Evolutionary conservation across 495 filamentous ascomycete species (phyloP).

Genomic region (Umbilicaria muhlenbergii): DNA sequence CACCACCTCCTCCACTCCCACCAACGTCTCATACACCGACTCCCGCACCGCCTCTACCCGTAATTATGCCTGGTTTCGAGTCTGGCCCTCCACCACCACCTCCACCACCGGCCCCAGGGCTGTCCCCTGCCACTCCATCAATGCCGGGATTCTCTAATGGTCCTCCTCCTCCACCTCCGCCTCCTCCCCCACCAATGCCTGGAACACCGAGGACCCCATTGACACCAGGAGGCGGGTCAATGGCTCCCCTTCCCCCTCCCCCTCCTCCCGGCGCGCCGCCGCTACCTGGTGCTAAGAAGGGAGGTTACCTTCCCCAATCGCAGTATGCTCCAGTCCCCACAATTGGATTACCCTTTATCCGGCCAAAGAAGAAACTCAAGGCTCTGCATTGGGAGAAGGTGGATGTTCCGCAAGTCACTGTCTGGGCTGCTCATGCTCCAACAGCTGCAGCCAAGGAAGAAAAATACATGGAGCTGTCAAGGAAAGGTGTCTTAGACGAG

Average conservation of each 20-base stretch:
- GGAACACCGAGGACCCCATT: constrained; percentile 13
- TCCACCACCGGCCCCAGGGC: constrained; percentile 28
- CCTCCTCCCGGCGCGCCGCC: constrained; percentile 37
- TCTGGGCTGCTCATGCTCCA: constrained; percentile 81
- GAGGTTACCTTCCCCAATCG: constrained; percentile 32
- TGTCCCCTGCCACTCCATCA: constrained; percentile 16
- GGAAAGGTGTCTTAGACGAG: constrained; percentile 89
- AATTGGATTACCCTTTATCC: constrained; percentile 52
- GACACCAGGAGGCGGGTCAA: constrained; percentile 1
- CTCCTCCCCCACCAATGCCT: constrained; percentile 26
- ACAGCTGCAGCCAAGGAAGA: constrained; percentile 76
- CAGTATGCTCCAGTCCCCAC: constrained; percentile 23
- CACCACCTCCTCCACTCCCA: constrained; percentile 27
- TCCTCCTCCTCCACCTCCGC: constrained; percentile 40
- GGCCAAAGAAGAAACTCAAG: constrained; percentile 98
- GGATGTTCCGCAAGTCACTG: constrained; percentile 80
- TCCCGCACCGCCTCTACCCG: constrained; percentile 27
- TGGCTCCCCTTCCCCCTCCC: constrained; percentile 19
- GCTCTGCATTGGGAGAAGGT: constrained; percentile 99
- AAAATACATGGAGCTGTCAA: constrained; percentile 82
- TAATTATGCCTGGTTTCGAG: constrained; percentile 29
- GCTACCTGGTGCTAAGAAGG: constrained; percentile 39
- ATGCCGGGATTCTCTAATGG: constrained; percentile 29
- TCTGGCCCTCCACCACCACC: constrained; percentile 32
- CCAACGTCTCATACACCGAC: constrained; percentile 20